These are phyloP conservation scores for Spathaspora sp. DNA, from an alignment of 1,139 yeast species.

Conservation along the genomic window DNA sequence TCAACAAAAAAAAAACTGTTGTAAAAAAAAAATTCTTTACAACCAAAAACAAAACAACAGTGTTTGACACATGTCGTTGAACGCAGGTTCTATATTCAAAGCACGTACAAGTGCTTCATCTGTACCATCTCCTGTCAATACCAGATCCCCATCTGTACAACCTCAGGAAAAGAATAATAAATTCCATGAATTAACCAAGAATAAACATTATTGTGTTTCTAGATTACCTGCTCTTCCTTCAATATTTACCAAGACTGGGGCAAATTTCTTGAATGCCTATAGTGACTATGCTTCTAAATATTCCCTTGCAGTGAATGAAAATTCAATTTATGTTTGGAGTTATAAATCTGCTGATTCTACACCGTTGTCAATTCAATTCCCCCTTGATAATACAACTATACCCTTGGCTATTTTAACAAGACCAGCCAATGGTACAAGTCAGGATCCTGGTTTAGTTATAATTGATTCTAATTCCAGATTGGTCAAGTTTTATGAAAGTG, in stretches of 20 bases:
- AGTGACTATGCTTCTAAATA: conserved; percentile 55
- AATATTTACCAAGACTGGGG: conserved; percentile 23
- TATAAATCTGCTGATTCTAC: conserved; percentile 58
- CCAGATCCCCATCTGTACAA: background rate
- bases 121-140: conserved; percentile 5
- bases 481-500: conserved; percentile 63
- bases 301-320: conserved; percentile 53
- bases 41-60: no score
- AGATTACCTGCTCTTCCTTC: conserved; percentile 60
- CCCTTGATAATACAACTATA: conserved; percentile 22
- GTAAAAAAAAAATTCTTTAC: background rate
- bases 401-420: conserved; percentile 66
- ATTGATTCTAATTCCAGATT: conserved; percentile 56
- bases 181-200: conserved; percentile 54
- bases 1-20: background rate
- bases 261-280: conserved; percentile 40
- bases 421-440: conserved; percentile 56
- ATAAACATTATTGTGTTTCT: conserved; percentile 57
- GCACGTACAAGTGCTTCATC: conserved; percentile 11
- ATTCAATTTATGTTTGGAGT: conserved; percentile 66
- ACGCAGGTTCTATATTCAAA: conserved; percentile 9
- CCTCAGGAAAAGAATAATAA: background rate
- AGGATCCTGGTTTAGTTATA: conserved; percentile 70
- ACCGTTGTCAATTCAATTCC: conserved; percentile 57
- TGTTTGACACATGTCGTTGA: background rate